A percentile compares a stretch with the other conserved stretches of the same genome.
Evolutionary conservation across 2,329 filamentous ascomycete genomes (phyloP).

Genomic region (Pseudogymnoascus destructans): DNA sequence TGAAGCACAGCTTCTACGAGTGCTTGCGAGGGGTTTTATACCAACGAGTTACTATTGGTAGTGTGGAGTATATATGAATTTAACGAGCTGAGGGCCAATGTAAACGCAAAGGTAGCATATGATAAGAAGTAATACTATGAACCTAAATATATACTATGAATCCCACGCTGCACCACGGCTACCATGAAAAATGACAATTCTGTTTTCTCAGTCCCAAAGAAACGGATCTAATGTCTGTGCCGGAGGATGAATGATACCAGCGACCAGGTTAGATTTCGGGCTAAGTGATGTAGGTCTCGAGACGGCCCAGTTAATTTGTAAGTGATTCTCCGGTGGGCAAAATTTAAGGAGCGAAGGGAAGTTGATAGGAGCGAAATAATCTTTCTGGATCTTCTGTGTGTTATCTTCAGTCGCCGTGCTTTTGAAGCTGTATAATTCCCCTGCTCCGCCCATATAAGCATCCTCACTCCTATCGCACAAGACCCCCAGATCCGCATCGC

Average conservation of each 20-base stretch:
- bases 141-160: not conserved
- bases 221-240: too few species aligned
- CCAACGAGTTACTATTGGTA: not conserved
- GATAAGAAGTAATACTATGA: not conserved
- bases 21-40: not conserved
- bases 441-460: constrained; percentile 60
- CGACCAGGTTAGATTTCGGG: too few species aligned
- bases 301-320: too few species aligned
- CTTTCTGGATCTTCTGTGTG: too few species aligned
- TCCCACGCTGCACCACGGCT: not conserved
- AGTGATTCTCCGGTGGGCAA: too few species aligned
- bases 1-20: not conserved
- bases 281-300: too few species aligned
- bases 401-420: too few species aligned
- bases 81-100: not conserved
- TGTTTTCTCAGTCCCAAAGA: too few species aligned
- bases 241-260: too few species aligned
- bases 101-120: not conserved
- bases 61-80: not conserved
- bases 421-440: constrained; percentile 30
- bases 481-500: constrained; percentile 61
- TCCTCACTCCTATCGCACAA: constrained; percentile 58
- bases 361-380: too few species aligned
- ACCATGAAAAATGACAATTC: too few species aligned
- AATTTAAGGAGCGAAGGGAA: too few species aligned